phyloP scores from a whole-genome alignment of 768 basidiomycete species.

The Trametes sanguinea region DNA sequence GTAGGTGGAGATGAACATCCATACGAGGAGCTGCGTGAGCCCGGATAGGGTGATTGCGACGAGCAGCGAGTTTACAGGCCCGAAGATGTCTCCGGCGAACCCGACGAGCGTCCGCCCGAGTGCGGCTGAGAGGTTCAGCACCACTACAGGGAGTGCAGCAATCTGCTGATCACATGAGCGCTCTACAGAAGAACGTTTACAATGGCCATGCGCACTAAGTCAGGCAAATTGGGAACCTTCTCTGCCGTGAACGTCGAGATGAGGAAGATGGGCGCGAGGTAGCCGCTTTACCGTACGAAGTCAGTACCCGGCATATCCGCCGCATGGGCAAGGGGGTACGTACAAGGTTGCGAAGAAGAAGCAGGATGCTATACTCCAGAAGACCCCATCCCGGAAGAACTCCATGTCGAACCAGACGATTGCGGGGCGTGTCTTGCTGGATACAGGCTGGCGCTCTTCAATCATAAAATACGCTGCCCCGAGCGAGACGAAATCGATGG shows the following conservation, averaged over 20 bases:
- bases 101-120: conserved; percentile 26
- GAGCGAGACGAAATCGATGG: conserved; percentile 31
- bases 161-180: conserved; percentile 10
- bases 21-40: conserved; percentile 26
- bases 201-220: conserved; percentile 10
- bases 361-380: conserved; percentile 27
- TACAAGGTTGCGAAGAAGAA: conserved; percentile 27
- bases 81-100: conserved; percentile 24
- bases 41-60: conserved; percentile 24
- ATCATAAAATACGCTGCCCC: conserved; percentile 34
- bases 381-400: conserved; percentile 26
- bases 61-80: conserved; percentile 26
- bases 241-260: conserved; percentile 20
- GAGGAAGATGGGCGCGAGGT: conserved; percentile 26
- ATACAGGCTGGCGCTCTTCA: conserved; percentile 30
- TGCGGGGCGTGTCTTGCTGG: neutral
- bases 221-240: conserved; percentile 14
- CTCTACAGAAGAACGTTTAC: neutral
- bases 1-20: conserved; percentile 25
- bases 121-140: conserved; percentile 26
- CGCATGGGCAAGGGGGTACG: neutral
- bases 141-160: conserved; percentile 18
- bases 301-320: neutral
- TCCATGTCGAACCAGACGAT: conserved; percentile 27
- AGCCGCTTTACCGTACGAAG: conserved; percentile 14